Conservation (phyloP, 2,329 filamentous ascomycete species). For the Shiraia sp. region DNA sequence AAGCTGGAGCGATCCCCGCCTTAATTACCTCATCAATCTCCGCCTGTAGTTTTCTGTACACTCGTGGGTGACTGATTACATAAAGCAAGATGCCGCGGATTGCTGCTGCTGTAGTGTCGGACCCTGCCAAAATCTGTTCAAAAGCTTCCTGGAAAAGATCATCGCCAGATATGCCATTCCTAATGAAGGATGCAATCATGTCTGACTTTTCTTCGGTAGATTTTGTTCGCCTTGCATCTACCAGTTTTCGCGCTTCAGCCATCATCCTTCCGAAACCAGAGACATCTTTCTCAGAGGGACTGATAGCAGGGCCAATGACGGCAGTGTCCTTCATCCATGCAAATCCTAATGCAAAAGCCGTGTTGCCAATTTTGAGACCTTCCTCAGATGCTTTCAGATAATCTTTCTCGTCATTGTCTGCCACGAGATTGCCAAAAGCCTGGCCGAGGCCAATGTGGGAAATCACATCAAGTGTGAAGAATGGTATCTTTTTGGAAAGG, state of each 20-base stretch:
- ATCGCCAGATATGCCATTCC: conserved; percentile 48
- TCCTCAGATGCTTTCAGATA: conserved; percentile 52
- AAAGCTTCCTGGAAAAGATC: conserved; percentile 49
- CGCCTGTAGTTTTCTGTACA: conserved; percentile 50
- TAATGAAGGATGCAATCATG: conserved; percentile 60
- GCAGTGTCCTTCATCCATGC: conserved; percentile 28
- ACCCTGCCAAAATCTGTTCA: conserved; percentile 58
- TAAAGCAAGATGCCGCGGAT: conserved; percentile 59
- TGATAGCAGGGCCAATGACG: conserved; percentile 32
- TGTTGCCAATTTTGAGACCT: conserved; percentile 33
- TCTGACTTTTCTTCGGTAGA: conserved; percentile 50
- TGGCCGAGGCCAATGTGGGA: conserved; percentile 57
- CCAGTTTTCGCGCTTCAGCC: conserved; percentile 32
- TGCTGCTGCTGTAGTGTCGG: conserved; percentile 61
- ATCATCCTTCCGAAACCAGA: conserved; percentile 39
- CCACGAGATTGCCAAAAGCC: conserved; percentile 56
- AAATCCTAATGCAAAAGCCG: conserved; percentile 31
- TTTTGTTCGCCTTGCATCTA: conserved; percentile 51
- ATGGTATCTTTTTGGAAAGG: conserved; percentile 52
- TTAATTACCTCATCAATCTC: conserved; percentile 52
- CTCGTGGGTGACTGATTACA: conserved; percentile 55
- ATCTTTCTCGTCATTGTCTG: conserved; percentile 54
- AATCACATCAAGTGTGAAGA: conserved; percentile 62
- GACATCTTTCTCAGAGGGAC: conserved; percentile 43
- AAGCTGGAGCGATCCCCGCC: conserved; percentile 39